Base-by-base conservation (phyloP, 192 early-diverging fungal species). In the Gaertneriomyces semiglobifer region DNA sequence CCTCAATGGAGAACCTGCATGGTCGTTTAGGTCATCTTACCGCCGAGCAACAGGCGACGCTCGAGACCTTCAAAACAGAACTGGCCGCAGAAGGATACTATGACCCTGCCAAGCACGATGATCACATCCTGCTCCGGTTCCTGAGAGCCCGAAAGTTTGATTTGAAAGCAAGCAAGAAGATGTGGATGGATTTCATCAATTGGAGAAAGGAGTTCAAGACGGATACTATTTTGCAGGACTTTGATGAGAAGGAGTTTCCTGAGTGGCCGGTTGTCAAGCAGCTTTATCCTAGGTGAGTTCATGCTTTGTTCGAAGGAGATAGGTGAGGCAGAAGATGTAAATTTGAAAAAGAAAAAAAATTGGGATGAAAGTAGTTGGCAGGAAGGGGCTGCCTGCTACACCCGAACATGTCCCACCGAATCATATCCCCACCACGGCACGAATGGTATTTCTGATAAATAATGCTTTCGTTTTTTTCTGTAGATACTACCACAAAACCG, bases 401-500 rank as follows among this genome's bases (percentile, higher is more conserved):
- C 25, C 0, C 25, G 25, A 33, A 33, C 25, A 33, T 33, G 25
- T 33, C 25, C n/a, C n/a, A n/a, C 0, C 25, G 25, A 33, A 33
- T n/a, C 25, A 33, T 33, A 2, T 33, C 25, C 25, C 25, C 25
- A 33, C 25, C 25, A 33, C 25, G 25, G 25, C 25, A 33, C 25
- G 25, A 33, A 33, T 33, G 25, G 2, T 0, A 2, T 33, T 33
- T 33, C 25, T 33, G 25, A 33, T 33, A 33, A 33, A 0, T 33
- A 0, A 33, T 33, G 2, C 25, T 33, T 33, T 33, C 25, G 25
- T 33, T 33, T 33, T 33, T 33, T 90, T 88, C 65, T 88, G 88
- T 16, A 79, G 87, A 38, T 91, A 82, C 74, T 91, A 91, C 74
- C 96, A 98, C 79, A 94, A 94, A 64, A 83, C 80, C 61, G 96